phyloP scores from a whole-genome alignment of 805 yeast species.

The Myxozyma lipomycoides region DNA sequence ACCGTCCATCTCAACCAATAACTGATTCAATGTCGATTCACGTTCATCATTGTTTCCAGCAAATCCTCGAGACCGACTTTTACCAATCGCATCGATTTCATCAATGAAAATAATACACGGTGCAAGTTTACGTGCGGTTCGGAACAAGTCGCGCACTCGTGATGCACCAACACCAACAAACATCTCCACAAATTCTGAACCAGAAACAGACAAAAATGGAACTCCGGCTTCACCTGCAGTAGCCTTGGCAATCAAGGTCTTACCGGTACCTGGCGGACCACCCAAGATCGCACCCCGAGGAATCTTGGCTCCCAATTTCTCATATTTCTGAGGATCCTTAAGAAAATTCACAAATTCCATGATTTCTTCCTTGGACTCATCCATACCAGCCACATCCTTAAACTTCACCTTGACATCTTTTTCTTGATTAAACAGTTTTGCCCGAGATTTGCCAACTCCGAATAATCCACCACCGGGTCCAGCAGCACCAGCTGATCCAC shows the following conservation, averaged over 20 bases:
- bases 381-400: conserved; percentile 95
- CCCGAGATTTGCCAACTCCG: conserved; percentile 77
- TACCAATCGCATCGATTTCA: conserved; percentile 99
- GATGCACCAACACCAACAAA: conserved; percentile 99
- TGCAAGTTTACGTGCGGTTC: conserved; percentile 87
- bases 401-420: conserved; percentile 84
- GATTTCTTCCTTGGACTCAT: conserved; percentile 94
- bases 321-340: conserved; percentile 86
- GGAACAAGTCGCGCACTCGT: conserved; percentile 91
- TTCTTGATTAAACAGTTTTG: conserved; percentile 86
- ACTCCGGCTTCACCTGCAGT: conserved; percentile 99
- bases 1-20: conserved; percentile 98
- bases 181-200: conserved; percentile 98
- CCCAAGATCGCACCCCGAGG: conserved; percentile 97
- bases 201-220: conserved; percentile 92
- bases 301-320: conserved; percentile 89
- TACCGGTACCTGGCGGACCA: conserved; percentile 99
- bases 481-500: conserved; percentile 57
- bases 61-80: conserved; percentile 59
- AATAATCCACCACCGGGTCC: conserved; percentile 73
- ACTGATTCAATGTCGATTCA: conserved; percentile 92
- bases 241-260: conserved; percentile 92
- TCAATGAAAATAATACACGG: conserved; percentile 96
- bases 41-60: conserved; percentile 92
- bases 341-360: conserved; percentile 96